Evolutionary conservation across 1,284 basidiomycete species (phyloP).

Genomic region (Wallemia ichthyophaga): DNA sequence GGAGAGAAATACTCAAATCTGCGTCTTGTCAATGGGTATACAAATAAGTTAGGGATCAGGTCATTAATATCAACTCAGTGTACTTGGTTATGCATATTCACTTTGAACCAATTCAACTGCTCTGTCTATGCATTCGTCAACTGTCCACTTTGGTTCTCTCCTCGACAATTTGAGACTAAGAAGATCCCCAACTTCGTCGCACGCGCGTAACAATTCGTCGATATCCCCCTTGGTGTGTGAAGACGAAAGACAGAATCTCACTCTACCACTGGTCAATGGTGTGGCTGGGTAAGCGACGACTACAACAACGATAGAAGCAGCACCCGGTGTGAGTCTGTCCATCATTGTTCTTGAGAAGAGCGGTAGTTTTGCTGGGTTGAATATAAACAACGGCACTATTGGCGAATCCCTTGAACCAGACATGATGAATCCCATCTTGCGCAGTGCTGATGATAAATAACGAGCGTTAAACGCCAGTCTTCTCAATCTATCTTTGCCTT

Average conservation of each 20-base stretch:
- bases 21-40: not conserved
- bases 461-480: conserved; percentile 83
- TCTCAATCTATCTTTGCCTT: conserved; percentile 50
- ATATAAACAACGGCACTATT: conserved; percentile 74
- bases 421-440: conserved; percentile 86
- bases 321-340: conserved; percentile 26
- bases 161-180: conserved; percentile 31
- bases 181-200: conserved; percentile 68
- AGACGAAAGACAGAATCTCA: conserved; percentile 79
- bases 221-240: conserved; percentile 93
- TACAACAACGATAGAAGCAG: conserved; percentile 48
- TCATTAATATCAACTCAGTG: not conserved
- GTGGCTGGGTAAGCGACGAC: conserved; percentile 65
- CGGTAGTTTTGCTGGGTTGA: conserved; percentile 76
- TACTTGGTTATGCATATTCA: conserved; percentile 5
- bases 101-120: conserved; percentile 41
- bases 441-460: conserved; percentile 60
- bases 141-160: conserved; percentile 42
- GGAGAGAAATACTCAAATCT: too few relatives aligned
- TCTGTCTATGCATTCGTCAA: conserved; percentile 43
- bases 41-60: not conserved
- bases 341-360: conserved; percentile 71
- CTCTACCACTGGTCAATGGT: conserved; percentile 59
- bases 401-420: conserved; percentile 77
- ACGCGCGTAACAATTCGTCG: conserved; percentile 54